phyloP scores from a whole-genome alignment of 2,329 filamentous ascomycete genomes.

The Paecilomyces dactylethromorphus region DNA sequence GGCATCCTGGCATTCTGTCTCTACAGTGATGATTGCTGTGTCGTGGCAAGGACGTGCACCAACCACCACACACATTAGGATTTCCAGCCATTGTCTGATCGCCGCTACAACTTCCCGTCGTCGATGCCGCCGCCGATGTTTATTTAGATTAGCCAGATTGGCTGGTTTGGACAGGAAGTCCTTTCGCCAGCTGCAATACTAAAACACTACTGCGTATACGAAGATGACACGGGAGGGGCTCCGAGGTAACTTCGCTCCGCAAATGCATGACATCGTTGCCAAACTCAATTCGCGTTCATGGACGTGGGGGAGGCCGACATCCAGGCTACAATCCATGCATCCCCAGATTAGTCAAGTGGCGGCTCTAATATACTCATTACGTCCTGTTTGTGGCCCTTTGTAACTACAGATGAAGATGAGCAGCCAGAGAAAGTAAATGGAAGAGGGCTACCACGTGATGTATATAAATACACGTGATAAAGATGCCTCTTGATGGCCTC shows the following conservation, averaged over 20 bases:
- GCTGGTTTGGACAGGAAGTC: background rate
- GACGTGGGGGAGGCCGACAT: background rate
- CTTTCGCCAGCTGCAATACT: background rate
- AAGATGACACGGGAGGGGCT: background rate
- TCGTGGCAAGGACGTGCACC: background rate
- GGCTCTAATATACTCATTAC: background rate
- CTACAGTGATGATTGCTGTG: background rate
- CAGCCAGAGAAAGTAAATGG: too few species aligned
- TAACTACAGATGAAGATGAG: too few species aligned
- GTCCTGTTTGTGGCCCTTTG: too few species aligned
- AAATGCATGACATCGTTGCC: background rate
- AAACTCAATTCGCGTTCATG: background rate
- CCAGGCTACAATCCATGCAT: background rate
- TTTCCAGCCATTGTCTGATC: background rate
- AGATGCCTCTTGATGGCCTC: too few species aligned
- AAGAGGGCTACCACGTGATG: too few species aligned
- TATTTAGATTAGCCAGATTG: too few species aligned
- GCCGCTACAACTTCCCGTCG: background rate
- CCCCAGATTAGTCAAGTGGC: background rate
- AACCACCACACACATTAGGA: background rate
- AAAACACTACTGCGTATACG: background rate
- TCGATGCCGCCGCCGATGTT: background rate
- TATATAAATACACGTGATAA: too few species aligned
- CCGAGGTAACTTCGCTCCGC: background rate
- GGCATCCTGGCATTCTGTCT: background rate